Conservation (phyloP, 495 filamentous ascomycete species). For the Lindgomyces ingoldianus region DNA sequence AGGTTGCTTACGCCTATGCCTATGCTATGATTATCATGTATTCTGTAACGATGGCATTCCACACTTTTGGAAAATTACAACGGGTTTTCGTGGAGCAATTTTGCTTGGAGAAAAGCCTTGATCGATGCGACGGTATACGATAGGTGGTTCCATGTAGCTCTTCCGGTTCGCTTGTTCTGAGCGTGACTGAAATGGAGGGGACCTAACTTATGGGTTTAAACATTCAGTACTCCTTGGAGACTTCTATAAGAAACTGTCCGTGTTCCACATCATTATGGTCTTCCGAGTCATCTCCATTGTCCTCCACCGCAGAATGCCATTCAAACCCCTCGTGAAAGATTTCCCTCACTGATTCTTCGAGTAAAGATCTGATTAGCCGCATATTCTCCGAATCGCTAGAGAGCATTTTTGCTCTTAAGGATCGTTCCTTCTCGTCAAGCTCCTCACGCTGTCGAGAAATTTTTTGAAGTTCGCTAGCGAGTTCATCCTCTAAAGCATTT, state of each 20-base stretch:
- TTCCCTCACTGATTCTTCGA: constrained; percentile 42
- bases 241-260: background rate
- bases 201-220: background rate
- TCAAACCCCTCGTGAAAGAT: constrained; percentile 29
- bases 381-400: constrained; percentile 43
- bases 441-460: constrained; percentile 7
- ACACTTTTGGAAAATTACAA: background rate
- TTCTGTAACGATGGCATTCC: background rate
- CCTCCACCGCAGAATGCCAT: background rate
- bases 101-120: background rate
- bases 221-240: background rate
- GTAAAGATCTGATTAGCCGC: constrained; percentile 40
- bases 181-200: background rate
- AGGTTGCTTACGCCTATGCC: background rate
- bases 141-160: background rate
- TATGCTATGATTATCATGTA: background rate
- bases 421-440: constrained; percentile 35
- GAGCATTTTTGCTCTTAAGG: constrained; percentile 37
- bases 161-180: background rate
- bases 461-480: constrained; percentile 29
- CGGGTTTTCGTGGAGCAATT: background rate
- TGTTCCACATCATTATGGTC: background rate
- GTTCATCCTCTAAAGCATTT: constrained; percentile 46
- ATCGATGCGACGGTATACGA: background rate
- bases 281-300: constrained; percentile 1